Conservation (phyloP, 352 stramenopile genomes). For the Hyphochytrium catenoides region DNA sequence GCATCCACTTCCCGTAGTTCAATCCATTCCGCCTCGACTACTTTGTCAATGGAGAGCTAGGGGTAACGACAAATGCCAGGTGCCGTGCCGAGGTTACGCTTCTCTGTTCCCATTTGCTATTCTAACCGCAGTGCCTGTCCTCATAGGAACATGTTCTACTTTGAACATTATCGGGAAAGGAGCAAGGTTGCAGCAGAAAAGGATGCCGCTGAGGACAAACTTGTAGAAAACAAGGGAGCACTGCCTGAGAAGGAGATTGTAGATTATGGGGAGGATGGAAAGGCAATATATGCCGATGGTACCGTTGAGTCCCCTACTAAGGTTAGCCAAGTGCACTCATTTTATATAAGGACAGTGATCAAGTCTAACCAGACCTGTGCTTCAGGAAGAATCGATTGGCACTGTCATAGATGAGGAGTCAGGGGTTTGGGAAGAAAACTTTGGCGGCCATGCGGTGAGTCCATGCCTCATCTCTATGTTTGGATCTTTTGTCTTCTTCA, state of each 20-base stretch:
- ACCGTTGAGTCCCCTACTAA: constrained; percentile 19
- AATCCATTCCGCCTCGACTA: constrained; percentile 29
- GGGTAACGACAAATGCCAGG: constrained; percentile 31
- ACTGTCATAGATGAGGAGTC: constrained; percentile 13
- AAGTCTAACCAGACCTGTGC: too few relatives aligned
- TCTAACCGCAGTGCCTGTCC: too few relatives aligned
- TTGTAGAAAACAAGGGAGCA: constrained; percentile 20
- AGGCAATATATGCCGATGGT: constrained; percentile 89
- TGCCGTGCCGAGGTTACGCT: too few relatives aligned
- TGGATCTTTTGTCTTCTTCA: too few relatives aligned
- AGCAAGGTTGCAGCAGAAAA: constrained; percentile 9
- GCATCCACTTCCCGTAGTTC: constrained; percentile 22
- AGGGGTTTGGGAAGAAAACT: constrained; percentile 81
- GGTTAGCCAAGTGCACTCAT: too few relatives aligned
- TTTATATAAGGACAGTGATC: too few relatives aligned
- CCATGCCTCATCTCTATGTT: constrained; percentile 43
- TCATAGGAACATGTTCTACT: constrained; percentile 55
- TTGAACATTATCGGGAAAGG: constrained; percentile 45
- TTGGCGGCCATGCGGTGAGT: constrained; percentile 74
- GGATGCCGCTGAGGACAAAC: constrained; percentile 10
- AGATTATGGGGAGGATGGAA: constrained; percentile 90
- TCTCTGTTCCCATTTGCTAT: too few relatives aligned
- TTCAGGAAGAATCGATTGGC: too few relatives aligned
- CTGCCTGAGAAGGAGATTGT: constrained; percentile 76
- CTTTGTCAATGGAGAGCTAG: constrained; percentile 29